Percentiles rank a stretch among this genome's conserved stretches.
Evolutionary conservation across 495 filamentous ascomycete genomes (phyloP).

Genomic region (Corynascus novoguineensis): DNA sequence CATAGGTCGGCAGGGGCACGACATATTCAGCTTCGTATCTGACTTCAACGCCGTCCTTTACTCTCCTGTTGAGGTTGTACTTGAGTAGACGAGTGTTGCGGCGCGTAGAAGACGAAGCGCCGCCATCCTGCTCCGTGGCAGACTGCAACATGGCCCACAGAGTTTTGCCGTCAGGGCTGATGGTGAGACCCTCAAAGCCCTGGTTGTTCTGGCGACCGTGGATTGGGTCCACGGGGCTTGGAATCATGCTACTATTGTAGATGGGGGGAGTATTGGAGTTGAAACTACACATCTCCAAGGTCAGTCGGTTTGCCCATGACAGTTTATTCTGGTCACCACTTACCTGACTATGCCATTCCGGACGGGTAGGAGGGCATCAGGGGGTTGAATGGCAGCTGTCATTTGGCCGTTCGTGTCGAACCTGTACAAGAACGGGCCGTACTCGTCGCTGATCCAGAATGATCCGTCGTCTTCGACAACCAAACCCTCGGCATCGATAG

Average conservation of each 20-base stretch:
- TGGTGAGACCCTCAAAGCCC: slow-evolving; percentile 64
- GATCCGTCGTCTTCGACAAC: slow-evolving; percentile 57
- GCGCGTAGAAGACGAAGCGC: slow-evolving; percentile 30
- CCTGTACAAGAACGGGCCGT: slow-evolving; percentile 67
- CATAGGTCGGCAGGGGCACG: slow-evolving; percentile 58
- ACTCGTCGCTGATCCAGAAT: slow-evolving; percentile 79
- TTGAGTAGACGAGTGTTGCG: slow-evolving; percentile 56
- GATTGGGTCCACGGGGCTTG: slow-evolving; percentile 47
- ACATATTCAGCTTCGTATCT: slow-evolving; percentile 59
- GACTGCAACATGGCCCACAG: slow-evolving; percentile 67
- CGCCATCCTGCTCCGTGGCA: slow-evolving; percentile 60
- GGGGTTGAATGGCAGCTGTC: slow-evolving; percentile 60
- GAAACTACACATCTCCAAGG: slow-evolving; percentile 21
- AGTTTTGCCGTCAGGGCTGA: slow-evolving; percentile 56
- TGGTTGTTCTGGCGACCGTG: slow-evolving; percentile 71
- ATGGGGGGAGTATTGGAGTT: slow-evolving; percentile 51
- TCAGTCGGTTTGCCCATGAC: background rate
- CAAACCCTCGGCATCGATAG: slow-evolving; percentile 66
- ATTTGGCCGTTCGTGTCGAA: slow-evolving; percentile 58
- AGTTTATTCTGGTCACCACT: slow-evolving; percentile 12
- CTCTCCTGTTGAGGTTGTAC: slow-evolving; percentile 38
- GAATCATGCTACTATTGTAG: slow-evolving; percentile 44
- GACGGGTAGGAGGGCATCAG: slow-evolving; percentile 59
- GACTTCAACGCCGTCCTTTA: slow-evolving; percentile 31
- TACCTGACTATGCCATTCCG: slow-evolving; percentile 46